These are phyloP conservation scores for Acrasis kona DNA, from an alignment of 78 protist species.

Conservation along the genomic window DNA sequence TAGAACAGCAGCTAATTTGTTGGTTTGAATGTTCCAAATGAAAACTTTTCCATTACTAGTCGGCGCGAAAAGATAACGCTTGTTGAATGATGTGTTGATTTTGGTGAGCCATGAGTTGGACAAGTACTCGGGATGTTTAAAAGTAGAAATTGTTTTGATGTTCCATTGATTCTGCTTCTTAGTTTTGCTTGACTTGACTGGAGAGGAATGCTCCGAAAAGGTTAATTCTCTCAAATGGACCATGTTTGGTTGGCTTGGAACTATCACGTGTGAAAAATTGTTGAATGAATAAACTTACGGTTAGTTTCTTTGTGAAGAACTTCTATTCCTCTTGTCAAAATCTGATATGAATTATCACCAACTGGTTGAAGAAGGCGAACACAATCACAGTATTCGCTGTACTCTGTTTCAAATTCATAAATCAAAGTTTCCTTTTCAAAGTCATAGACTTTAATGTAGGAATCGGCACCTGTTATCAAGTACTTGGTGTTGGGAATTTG, in stretches of 20 bases:
- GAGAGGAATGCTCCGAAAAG: no score
- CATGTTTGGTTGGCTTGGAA: no score
- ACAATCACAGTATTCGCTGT: not conserved
- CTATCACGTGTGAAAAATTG: no score
- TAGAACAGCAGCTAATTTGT: not conserved
- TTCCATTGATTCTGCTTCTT: no score
- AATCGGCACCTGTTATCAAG: not conserved
- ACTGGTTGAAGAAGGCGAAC: not conserved
- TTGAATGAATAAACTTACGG: no score
- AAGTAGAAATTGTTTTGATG: no score
- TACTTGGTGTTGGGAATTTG: not conserved
- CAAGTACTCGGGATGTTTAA: not conserved
- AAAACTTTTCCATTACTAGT: not conserved
- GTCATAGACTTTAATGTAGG: not conserved
- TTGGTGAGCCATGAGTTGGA: not conserved
- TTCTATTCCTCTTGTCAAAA: no score
- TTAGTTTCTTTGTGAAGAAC: no score
- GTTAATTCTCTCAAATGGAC: no score
- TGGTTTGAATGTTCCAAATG: not conserved
- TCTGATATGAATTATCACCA: no score
- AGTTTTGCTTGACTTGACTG: no score
- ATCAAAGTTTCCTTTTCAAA: not conserved
- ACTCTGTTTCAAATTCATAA: not conserved
- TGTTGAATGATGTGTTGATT: not conserved
- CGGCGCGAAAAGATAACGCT: not conserved